A percentile compares a stretch with the other conserved stretches of the same genome.
phyloP scores from a whole-genome alignment of 2,329 filamentous ascomycete genomes.

The Epicoccum nigrum region DNA sequence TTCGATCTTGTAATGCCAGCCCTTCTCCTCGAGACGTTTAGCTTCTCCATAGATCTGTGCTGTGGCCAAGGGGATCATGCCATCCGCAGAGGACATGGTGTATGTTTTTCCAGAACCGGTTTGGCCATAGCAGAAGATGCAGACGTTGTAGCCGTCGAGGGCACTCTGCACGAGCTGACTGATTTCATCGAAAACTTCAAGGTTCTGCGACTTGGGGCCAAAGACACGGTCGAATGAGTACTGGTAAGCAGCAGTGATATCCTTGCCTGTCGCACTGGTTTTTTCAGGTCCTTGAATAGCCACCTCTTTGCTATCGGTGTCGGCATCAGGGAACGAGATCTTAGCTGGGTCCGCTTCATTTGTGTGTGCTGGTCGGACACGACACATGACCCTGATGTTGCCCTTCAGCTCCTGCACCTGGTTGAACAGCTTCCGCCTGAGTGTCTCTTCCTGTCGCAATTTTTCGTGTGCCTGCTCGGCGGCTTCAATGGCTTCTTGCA shows the following conservation, averaged over 20 bases:
- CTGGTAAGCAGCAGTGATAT: conserved; percentile 77
- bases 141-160: conserved; percentile 96
- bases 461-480: conserved; percentile 78
- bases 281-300: conserved; percentile 83
- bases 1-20: conserved; percentile 93
- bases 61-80: conserved; percentile 94
- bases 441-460: conserved; percentile 86
- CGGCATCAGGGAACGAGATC: conserved; percentile 78
- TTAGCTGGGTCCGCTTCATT: conserved; percentile 68
- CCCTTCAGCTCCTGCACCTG: conserved; percentile 97
- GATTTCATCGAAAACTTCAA: conserved; percentile 92
- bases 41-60: conserved; percentile 93
- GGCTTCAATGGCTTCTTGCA: conserved; percentile 75
- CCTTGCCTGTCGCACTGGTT: conserved; percentile 76
- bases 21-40: conserved; percentile 81
- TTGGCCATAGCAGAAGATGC: conserved; percentile 98
- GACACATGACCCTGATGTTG: conserved; percentile 97
- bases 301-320: conserved; percentile 87
- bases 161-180: conserved; percentile 96
- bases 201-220: conserved; percentile 75
- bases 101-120: conserved; percentile 96
- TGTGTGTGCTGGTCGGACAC: conserved; percentile 77
- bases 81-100: conserved; percentile 94
- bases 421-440: conserved; percentile 91
- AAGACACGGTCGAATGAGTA: conserved; percentile 97